These are phyloP conservation scores for Didymosphaeria variabile DNA, from an alignment of 2,329 filamentous ascomycete species.

Conservation along the genomic window DNA sequence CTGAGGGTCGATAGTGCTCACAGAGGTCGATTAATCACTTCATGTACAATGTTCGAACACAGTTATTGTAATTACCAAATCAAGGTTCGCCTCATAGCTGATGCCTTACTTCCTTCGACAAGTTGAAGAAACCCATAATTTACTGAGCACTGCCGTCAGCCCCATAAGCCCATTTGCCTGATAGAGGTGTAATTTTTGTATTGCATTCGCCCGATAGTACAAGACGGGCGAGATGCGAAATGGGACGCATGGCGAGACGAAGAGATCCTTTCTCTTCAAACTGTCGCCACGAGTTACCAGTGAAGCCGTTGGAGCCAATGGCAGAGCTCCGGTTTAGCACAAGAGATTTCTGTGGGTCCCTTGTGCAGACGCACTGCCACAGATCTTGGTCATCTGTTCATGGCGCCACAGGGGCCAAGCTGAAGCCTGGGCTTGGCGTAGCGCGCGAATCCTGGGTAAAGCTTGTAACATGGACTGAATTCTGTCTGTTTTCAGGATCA, in stretches of 20 bases:
- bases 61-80: neutral
- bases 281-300: slow-evolving; percentile 4
- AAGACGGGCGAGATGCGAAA: neutral
- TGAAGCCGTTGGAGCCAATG: neutral
- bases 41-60: neutral
- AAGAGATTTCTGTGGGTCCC: neutral
- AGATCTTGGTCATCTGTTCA: slow-evolving; percentile 1
- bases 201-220: neutral
- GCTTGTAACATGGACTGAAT: neutral
- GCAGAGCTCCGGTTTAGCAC: neutral
- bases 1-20: neutral
- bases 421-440: neutral
- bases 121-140: no score
- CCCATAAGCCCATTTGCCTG: neutral
- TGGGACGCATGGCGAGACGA: neutral
- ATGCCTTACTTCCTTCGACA: neutral
- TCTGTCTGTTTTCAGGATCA: neutral
- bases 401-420: slow-evolving; percentile 7
- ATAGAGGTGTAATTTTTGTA: neutral
- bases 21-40: neutral
- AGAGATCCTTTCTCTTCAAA: neutral
- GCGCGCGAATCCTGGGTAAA: neutral
- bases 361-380: neutral
- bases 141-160: no score
- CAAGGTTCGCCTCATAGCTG: neutral